phyloP scores from a whole-genome alignment of 192 early-diverging fungal species.

The Entomortierella parvispora region DNA sequence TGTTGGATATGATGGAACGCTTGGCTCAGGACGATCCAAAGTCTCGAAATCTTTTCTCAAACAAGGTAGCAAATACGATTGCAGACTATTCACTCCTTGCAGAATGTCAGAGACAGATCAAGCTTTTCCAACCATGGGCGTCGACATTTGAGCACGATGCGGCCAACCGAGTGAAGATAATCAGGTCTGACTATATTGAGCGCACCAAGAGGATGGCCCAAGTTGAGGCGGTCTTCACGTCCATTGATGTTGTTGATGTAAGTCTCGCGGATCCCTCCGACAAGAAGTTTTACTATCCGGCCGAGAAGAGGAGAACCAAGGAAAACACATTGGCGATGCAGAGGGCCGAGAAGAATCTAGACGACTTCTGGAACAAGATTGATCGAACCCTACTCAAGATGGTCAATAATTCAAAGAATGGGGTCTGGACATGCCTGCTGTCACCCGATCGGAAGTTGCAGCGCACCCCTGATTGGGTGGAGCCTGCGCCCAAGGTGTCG shows the following conservation, averaged over 20 bases:
- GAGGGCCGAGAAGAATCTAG: slow-evolving; percentile 14
- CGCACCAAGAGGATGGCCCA: slow-evolving; percentile 16
- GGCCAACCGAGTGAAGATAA: not conserved
- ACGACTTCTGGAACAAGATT: no score
- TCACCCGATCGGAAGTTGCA: slow-evolving; percentile 13
- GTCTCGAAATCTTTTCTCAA: slow-evolving; percentile 27
- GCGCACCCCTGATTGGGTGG: no score
- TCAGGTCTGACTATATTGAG: slow-evolving; percentile 7
- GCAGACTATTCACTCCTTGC: slow-evolving; percentile 26
- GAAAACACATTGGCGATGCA: slow-evolving; percentile 39
- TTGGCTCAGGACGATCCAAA: slow-evolving; percentile 32
- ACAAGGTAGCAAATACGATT: slow-evolving; percentile 13
- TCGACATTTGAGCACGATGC: slow-evolving; percentile 25
- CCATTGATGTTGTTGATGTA: not conserved
- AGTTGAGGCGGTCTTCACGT: slow-evolving; percentile 9
- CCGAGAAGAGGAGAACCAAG: slow-evolving; percentile 41
- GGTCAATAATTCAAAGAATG: no score
- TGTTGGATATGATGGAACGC: slow-evolving; percentile 31
- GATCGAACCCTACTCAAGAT: no score
- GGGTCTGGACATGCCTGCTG: no score
- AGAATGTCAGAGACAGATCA: slow-evolving; percentile 33
- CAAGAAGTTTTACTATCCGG: slow-evolving; percentile 31
- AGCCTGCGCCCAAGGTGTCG: no score
- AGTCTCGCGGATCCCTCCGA: slow-evolving; percentile 19
- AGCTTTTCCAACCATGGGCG: slow-evolving; percentile 32